These are phyloP conservation scores for Raphanus raphanistrum DNA, from an alignment of 345 rosid species.

Conservation along the genomic window DNA sequence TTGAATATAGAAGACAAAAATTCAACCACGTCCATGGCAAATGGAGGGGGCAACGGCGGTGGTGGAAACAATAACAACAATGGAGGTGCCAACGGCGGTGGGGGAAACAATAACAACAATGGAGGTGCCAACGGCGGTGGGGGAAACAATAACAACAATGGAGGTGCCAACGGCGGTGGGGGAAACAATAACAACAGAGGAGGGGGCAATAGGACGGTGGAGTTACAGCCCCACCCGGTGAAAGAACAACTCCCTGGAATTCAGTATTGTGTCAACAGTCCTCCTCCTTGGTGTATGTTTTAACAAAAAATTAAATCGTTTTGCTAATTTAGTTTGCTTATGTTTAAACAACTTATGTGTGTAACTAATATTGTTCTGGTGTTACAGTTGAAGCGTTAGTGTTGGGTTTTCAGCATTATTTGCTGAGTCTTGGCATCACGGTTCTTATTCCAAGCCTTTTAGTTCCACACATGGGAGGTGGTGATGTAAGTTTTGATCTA, in stretches of 20 bases:
- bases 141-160: background rate
- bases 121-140: slow-evolving; percentile 38
- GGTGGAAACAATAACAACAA: slow-evolving; percentile 16
- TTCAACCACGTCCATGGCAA: slow-evolving; percentile 18
- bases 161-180: background rate
- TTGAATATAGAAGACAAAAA: background rate
- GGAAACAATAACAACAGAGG: slow-evolving; percentile 8
- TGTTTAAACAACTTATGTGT: background rate
- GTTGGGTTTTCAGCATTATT: slow-evolving; percentile 66
- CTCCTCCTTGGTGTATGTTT: slow-evolving; percentile 70
- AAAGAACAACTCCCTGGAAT: slow-evolving; percentile 66
- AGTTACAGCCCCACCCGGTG: slow-evolving; percentile 58
- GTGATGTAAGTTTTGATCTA: slow-evolving; percentile 46
- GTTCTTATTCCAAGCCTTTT: slow-evolving; percentile 63
- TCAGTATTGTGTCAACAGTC: slow-evolving; percentile 67
- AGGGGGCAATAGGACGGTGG: slow-evolving; percentile 37
- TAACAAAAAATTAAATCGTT: background rate
- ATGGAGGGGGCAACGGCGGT: slow-evolving; percentile 19
- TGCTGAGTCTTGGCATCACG: slow-evolving; percentile 59
- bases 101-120: slow-evolving; percentile 7
- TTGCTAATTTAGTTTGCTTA: background rate
- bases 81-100: slow-evolving; percentile 36
- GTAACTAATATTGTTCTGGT: slow-evolving; percentile 1
- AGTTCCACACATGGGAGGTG: slow-evolving; percentile 80
- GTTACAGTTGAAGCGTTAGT: slow-evolving; percentile 62